Percentiles rank a stretch among this genome's conserved stretches.
These are phyloP conservation scores for Coprinopsis marcescibilis DNA, from an alignment of 768 basidiomycete species.

Conservation along the genomic window DNA sequence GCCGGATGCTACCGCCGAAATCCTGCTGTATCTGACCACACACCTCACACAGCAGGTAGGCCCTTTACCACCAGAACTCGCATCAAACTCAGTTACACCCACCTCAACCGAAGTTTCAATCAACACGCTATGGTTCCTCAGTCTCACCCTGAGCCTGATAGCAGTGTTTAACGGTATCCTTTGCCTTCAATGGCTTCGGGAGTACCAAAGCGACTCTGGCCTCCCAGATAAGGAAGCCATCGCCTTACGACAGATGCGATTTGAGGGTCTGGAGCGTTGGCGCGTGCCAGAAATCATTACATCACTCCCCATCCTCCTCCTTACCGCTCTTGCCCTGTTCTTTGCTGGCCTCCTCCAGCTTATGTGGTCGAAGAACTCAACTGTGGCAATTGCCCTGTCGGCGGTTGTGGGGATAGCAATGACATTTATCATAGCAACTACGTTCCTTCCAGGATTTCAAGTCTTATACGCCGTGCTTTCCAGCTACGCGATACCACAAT, in stretches of 20 bases:
- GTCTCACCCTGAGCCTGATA: not conserved
- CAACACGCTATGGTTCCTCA: conserved; percentile 1
- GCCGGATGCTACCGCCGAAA: not conserved
- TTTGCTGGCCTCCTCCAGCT: conserved; percentile 3
- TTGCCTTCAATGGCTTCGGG: conserved; percentile 4
- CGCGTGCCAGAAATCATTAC: conserved; percentile 1
- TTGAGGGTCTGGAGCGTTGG: not conserved
- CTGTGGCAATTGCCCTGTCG: not conserved
- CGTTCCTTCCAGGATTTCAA: not conserved
- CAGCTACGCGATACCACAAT: too few relatives aligned
- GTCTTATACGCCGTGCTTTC: too few relatives aligned
- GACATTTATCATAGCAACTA: not conserved
- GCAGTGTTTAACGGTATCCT: not conserved
- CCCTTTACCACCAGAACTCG: not conserved
- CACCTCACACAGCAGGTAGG: not conserved
- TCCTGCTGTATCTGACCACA: not conserved
- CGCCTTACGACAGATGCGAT: conserved; percentile 4
- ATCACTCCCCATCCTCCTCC: conserved; percentile 1
- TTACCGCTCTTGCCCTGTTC: not conserved
- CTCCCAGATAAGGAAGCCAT: not conserved
- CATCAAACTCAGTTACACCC: not conserved
- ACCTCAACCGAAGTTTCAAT: not conserved
- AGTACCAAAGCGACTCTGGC: not conserved
- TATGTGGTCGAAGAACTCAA: not conserved
- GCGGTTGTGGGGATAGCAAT: not conserved